Conservation (phyloP, 345 rosid species). For the Hibiscus mutabilis region DNA sequence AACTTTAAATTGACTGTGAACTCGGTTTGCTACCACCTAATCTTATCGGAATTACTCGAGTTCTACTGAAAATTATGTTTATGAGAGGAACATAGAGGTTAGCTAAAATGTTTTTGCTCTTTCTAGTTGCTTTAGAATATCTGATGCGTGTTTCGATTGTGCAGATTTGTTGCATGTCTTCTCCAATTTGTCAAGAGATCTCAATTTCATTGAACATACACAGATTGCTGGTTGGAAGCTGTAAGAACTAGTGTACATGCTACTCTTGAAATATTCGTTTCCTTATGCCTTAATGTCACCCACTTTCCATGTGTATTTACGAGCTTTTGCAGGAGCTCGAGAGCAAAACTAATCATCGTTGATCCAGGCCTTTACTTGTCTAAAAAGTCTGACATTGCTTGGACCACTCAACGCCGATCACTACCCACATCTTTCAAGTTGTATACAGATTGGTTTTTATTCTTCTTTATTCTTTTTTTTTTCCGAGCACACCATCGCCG, state of each 20-base stretch:
- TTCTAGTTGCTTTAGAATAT: conserved; percentile 9
- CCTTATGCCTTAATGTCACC: not conserved
- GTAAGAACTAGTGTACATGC: conserved; percentile 40
- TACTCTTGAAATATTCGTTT: not conserved
- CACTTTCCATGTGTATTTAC: not conserved
- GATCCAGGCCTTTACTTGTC: conserved; percentile 95
- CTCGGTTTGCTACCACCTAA: not conserved
- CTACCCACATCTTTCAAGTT: conserved; percentile 82
- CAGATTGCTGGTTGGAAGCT: conserved; percentile 88
- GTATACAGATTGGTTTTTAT: conserved; percentile 55
- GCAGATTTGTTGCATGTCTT: conserved; percentile 77
- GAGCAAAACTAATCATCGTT: conserved; percentile 80
- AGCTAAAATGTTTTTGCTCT: not conserved
- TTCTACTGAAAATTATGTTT: not conserved
- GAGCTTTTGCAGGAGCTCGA: conserved; percentile 51
- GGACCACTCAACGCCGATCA: conserved; percentile 86
- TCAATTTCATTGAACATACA: conserved; percentile 80
- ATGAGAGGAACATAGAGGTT: not conserved
- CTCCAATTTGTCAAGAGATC: conserved; percentile 64
- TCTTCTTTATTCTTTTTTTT: conserved; percentile 2
- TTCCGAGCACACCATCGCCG: not conserved
- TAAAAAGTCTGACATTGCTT: conserved; percentile 76
- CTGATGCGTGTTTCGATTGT: conserved; percentile 17
- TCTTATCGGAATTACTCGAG: not conserved
- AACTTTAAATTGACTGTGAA: not conserved